Conservation (phyloP, 768 basidiomycete species). For the Mycena leptocephala region DNA sequence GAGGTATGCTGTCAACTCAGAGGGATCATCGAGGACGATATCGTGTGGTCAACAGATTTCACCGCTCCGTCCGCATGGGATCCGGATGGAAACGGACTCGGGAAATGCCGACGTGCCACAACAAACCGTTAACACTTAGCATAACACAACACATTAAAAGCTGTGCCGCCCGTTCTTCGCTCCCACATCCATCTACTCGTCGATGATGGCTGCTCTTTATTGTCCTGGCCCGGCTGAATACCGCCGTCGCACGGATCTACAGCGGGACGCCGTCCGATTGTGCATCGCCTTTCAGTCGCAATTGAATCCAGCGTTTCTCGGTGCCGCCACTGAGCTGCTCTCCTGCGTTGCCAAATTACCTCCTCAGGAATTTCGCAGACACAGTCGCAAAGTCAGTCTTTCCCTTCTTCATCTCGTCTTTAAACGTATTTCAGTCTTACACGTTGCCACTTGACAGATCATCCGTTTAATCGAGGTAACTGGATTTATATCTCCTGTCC, state of each 20-base stretch:
- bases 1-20: too few relatives aligned
- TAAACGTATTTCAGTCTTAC: background rate
- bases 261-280: conserved; percentile 17
- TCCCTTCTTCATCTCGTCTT: background rate
- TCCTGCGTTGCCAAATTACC: conserved; percentile 13
- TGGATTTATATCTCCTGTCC: background rate
- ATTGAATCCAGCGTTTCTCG: conserved; percentile 15
- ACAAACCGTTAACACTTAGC: background rate
- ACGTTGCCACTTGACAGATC: conserved; percentile 17
- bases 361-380: conserved; percentile 20
- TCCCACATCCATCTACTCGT: conserved; percentile 23
- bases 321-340: conserved; percentile 22
- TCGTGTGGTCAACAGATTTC: too few relatives aligned
- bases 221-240: background rate
- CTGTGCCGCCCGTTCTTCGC: conserved; percentile 5
- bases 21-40: too few relatives aligned
- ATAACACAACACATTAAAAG: conserved; percentile 27
- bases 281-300: conserved; percentile 28
- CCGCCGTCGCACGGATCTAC: conserved; percentile 2
- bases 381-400: conserved; percentile 25
- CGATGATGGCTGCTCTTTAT: conserved; percentile 3
- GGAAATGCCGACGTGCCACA: conserved; percentile 13
- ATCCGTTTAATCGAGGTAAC: conserved; percentile 33
- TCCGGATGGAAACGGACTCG: background rate
- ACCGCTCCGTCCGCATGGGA: too few relatives aligned